Evolutionary conservation across 176 grass and related monocot species (phyloP).

Genomic region (Rhipidocladum racemiflorum): DNA sequence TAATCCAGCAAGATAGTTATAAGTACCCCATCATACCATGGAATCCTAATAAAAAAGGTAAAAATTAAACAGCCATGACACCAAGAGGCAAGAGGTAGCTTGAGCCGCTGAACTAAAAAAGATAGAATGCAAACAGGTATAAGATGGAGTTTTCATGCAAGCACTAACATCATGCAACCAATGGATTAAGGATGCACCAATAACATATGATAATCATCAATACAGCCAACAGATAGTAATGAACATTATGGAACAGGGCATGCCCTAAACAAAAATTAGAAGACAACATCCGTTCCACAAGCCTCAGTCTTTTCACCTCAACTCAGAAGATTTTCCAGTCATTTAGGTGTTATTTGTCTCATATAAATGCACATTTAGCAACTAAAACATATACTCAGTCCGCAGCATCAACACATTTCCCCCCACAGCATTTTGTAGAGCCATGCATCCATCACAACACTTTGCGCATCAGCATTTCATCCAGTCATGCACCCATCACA

Average conservation of each 20-base stretch:
- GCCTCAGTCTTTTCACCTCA: neutral
- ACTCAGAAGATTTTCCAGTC: neutral
- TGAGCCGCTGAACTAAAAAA: neutral
- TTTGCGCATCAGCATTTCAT: neutral
- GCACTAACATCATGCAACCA: slow-evolving; percentile 1
- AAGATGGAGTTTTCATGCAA: neutral
- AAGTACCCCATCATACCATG: neutral
- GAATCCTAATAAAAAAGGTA: neutral
- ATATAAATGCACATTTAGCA: neutral
- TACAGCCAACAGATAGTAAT: neutral
- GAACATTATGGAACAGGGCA: neutral
- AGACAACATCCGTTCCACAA: neutral
- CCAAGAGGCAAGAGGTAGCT: neutral
- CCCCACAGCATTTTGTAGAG: neutral
- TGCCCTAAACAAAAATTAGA: neutral
- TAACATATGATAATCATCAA: neutral
- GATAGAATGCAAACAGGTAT: neutral
- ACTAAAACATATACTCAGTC: neutral
- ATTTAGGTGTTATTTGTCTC: neutral
- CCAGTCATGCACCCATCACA: neutral
- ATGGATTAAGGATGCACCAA: slow-evolving; percentile 5
- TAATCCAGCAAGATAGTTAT: slow-evolving; percentile 6
- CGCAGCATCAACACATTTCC: neutral
- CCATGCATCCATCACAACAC: neutral
- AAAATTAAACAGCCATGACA: slow-evolving; percentile 5